Evolutionary conservation across 345 rosid genomes (phyloP).

Genomic region (Orychophragmus violaceus): DNA sequence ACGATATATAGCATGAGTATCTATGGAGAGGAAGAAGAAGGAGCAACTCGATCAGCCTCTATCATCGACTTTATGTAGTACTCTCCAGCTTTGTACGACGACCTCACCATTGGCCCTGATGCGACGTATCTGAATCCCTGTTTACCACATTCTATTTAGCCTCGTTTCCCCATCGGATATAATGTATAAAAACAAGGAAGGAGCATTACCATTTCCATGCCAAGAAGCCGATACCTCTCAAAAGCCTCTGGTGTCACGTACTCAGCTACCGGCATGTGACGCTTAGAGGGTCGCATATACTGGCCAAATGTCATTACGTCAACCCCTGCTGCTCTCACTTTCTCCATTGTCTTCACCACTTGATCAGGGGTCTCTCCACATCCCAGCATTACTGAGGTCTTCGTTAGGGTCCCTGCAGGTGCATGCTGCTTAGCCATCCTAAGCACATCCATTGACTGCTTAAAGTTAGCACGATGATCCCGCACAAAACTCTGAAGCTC

Average conservation of each 20-base stretch:
- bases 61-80: conserved; percentile 97
- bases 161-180: neutral
- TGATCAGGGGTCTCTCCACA: conserved; percentile 99
- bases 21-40: conserved; percentile 32
- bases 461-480: conserved; percentile 92
- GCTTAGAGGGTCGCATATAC: conserved; percentile 97
- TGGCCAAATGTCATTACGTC: conserved; percentile 99
- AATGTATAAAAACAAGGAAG: neutral
- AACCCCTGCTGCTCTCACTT: conserved; percentile 91
- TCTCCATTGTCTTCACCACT: conserved; percentile 85
- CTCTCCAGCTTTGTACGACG: conserved; percentile 99
- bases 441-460: conserved; percentile 88
- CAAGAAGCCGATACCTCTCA: conserved; percentile 69
- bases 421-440: conserved; percentile 74
- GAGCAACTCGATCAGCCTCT: conserved; percentile 72
- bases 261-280: conserved; percentile 95
- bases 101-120: conserved; percentile 98
- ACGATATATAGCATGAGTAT: conserved; percentile 10
- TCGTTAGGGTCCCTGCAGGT: conserved; percentile 79
- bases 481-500: conserved; percentile 86
- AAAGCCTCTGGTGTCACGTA: conserved; percentile 95
- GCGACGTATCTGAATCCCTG: conserved; percentile 99
- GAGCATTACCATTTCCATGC: conserved; percentile 86
- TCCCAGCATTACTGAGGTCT: conserved; percentile 95
- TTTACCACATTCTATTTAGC: conserved; percentile 1